Base-by-base conservation (phyloP, 805 yeast genomes). In the Wickerhamiella kurtzmanii region DNA sequence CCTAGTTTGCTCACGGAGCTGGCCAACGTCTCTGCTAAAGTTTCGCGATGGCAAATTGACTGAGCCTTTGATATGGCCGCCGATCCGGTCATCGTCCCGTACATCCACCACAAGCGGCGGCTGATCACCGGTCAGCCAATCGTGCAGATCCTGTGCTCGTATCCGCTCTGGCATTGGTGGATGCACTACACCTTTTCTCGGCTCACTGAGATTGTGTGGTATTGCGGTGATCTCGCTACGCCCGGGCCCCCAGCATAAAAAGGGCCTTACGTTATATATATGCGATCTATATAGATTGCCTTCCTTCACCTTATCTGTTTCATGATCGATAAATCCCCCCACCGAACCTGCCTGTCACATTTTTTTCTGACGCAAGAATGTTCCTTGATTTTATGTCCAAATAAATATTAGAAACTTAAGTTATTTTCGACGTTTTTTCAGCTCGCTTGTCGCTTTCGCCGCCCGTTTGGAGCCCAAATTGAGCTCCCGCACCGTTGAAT, bases 31-130 rank as follows among this genome's bases (percentile, higher is more conserved):
- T 41, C 60, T 54, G 16, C 60, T 56, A 52, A 81, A 70, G 17
- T 65, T 59, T 1, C 66, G 58, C 13, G 80, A 69, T 1, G 92
- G 80, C 43, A 70, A 70, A 61, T 79, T 77, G 40, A 71, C 58
- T 15, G 82, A 71, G 8, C 73, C 71, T 45, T 59, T 64, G 45
- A 82, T 74, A 56, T 82, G 86, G 28, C 94, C 79, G 1, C 96
- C 96, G 37, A 80, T 61, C 58, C 72, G 74, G 62, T 89, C 96
- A 5, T 74, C 71, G 47, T 88, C 96, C 45, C 97, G 71, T 2
- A 89, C 96, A 56, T 88, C 97, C 1, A 89, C 72, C 2, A 88
- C 73, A 3, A 59, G 59, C 4, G 64, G 55, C 9, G 60, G 54
- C n/a, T 59, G 55, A 15, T 45, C 15, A 35, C 49, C 41, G 41